These are phyloP conservation scores for Wallacemonas sp. DNA, from an alignment of 208 protist species.

Conservation along the genomic window DNA sequence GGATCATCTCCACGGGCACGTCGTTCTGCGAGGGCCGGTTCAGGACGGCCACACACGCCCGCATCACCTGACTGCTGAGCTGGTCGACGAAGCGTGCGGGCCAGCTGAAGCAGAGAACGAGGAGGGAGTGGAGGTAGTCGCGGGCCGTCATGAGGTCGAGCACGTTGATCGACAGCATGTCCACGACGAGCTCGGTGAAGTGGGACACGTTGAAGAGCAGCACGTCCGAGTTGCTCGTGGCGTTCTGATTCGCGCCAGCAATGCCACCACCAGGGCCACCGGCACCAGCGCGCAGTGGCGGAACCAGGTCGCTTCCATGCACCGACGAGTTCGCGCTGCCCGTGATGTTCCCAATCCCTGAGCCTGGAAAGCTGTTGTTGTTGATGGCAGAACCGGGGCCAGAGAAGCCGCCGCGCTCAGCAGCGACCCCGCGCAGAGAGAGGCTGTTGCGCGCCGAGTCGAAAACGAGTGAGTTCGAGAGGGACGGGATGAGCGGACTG, in stretches of 20 bases:
- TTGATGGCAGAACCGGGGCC: not conserved
- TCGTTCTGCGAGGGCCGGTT: constrained; percentile 64
- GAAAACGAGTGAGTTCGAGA: constrained; percentile 7
- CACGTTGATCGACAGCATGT: constrained; percentile 84
- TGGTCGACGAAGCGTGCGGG: constrained; percentile 51
- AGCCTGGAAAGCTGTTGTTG: constrained; percentile 5
- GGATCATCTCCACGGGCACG: constrained; percentile 48
- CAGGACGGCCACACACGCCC: constrained; percentile 69
- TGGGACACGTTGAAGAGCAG: constrained; percentile 81
- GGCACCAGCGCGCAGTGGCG: not conserved
- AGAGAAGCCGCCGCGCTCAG: not conserved
- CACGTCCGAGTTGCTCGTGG: constrained; percentile 36
- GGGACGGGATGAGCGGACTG: constrained; percentile 12
- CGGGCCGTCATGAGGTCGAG: constrained; percentile 60
- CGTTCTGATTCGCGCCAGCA: too few relatives aligned
- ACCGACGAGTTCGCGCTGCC: not conserved
- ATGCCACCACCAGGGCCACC: too few relatives aligned
- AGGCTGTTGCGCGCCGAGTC: constrained; percentile 10
- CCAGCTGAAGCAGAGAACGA: constrained; percentile 59
- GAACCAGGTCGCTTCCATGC: not conserved
- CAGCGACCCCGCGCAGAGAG: not conserved
- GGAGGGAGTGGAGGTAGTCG: constrained; percentile 61
- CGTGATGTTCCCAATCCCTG: not conserved
- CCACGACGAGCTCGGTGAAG: constrained; percentile 77
- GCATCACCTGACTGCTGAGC: constrained; percentile 73